Evolutionary conservation across 257 asterid species (phyloP), one percentile per base, ranked within the genome.

Genomic region (Jacaranda copaia): DNA sequence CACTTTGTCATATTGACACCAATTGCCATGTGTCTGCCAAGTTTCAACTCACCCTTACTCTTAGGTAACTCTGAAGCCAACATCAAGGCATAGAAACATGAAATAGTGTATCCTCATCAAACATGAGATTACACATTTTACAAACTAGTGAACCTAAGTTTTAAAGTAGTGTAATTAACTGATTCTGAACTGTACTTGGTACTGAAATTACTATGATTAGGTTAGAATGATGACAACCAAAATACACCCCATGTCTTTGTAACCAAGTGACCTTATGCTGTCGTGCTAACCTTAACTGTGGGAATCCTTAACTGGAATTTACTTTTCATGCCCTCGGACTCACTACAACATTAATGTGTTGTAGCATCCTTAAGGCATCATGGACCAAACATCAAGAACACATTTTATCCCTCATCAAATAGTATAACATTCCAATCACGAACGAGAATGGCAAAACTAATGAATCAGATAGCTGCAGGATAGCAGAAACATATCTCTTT

Each of bases 41-140:
- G 58, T 73, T 42, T 77, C 18, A 53, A 67, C 39, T 62, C 66
- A 67, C 11, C 40, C 69, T 42, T 56, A 55, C 20, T 57, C 45
- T 12, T 14, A 9, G 46, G 6, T 61, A 9, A 36, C 43, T 61
- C 46, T 13, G 19, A 72, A 69, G 66, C 72, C 76, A 75, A 20
- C 46, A 51, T 67, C 46, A 36, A 19, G 15, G 36, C 25, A 72
- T 40, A 19, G 57, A 52, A 51, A 49, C 43, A 70, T 35, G 19
- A 51, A 25, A 32, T 32, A 6, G 15, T 59, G 42, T 35, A 59
- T 32, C 15, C 42, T 20, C n/a, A 6, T 0, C 8, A 60, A 35
- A 35, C 43, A 60, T 13, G n/a, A 60, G 43, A 32, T 11, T 25
- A 60, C 15, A 35, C 66, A 60, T 52, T 60, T 32, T 10, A 60